Evolutionary conservation across 108 stramenopile genomes (phyloP), one percentile per base, ranked within the genome.

Genomic region (Cyclotella choctawhatcheeana): DNA sequence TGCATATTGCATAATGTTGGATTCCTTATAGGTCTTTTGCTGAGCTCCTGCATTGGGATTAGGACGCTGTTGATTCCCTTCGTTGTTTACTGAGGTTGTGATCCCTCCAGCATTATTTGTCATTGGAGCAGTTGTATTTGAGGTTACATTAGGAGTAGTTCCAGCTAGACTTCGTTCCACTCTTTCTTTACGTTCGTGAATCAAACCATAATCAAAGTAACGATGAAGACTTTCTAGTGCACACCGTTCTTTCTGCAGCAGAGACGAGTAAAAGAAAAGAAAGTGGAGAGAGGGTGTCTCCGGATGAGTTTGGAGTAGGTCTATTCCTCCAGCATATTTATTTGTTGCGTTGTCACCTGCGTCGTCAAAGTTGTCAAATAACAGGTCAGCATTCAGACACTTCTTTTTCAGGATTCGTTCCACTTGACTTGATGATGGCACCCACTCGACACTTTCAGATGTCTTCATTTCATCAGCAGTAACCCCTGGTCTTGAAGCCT

Each of bases 171-270:
- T 58, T 10, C 71, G 24, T 24, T 73, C 80, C n/a, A 71, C 82
- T 5, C 87, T 65, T 20, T 73, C 81, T 68, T 71, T 82, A 2
- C 81, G 43, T 50, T 86, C 85, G 37, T 85, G 74, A 26, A 94
- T 85, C 81, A 89, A 86, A 35, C 92, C 91, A 67, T 94, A 95
- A 69, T 97, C 97, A 79, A 96, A 96, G 84, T 94, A 98, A 29
- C 91, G 85, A 73, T 98, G 97, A 30, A 98, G 82, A 22, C 85
- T 82, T 62, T 98, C 93, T 21, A 98, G 64, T 45, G 97, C 86
- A 10, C 78, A 79, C 29, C 89, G 86, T 71, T 96, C 91, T 21
- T 87, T 82, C 54, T 88, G 71, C 27, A 82, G 76, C 18, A 96
- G 63, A 67, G 90, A 94, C 51, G 91, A 88, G 25, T 95, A 69